Percentiles rank a stretch among this genome's conserved stretches.
Evolutionary conservation across 208 protist genomes (phyloP).

Genomic region (Naegleria fowleri): DNA sequence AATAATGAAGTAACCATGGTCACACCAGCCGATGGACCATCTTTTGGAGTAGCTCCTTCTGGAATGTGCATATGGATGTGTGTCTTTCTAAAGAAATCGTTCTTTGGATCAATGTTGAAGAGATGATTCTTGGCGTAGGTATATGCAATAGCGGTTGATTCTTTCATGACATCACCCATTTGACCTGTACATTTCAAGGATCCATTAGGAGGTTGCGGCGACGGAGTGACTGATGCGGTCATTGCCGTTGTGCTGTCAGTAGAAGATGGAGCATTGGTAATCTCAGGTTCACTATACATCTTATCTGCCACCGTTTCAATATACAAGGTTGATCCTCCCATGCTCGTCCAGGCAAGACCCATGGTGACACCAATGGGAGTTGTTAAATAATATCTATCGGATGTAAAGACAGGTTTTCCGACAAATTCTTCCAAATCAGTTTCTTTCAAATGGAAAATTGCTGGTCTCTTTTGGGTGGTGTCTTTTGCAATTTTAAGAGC

Average conservation of each 20-base stretch:
- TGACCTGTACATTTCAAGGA: constrained; percentile 49
- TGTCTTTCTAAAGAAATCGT: constrained; percentile 48
- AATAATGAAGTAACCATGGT: constrained; percentile 67
- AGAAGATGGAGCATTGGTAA: neutral
- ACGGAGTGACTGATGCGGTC: neutral
- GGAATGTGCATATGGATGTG: constrained; percentile 68
- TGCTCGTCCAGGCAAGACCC: constrained; percentile 66
- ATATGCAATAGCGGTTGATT: constrained; percentile 61
- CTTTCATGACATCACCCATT: constrained; percentile 74
- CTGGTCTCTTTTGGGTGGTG: neutral
- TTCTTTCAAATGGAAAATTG: constrained; percentile 17
- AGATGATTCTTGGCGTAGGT: constrained; percentile 51
- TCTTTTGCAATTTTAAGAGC: constrained; percentile 40
- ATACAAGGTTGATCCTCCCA: constrained; percentile 50
- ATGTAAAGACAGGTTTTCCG: constrained; percentile 52
- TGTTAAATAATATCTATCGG: constrained; percentile 51
- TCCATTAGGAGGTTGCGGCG: neutral
- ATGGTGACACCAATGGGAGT: constrained; percentile 63
- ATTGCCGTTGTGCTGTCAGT: neutral
- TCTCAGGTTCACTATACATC: neutral
- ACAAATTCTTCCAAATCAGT: constrained; percentile 50
- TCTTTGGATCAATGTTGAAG: constrained; percentile 33
- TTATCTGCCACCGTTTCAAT: constrained; percentile 28
- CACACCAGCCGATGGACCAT: constrained; percentile 63
- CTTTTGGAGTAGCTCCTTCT: constrained; percentile 58